Percentiles rank a stretch among this genome's conserved stretches.
Conservation (phyloP, 1,284 basidiomycete genomes). For the Cryptococcus wingfieldii region DNA sequence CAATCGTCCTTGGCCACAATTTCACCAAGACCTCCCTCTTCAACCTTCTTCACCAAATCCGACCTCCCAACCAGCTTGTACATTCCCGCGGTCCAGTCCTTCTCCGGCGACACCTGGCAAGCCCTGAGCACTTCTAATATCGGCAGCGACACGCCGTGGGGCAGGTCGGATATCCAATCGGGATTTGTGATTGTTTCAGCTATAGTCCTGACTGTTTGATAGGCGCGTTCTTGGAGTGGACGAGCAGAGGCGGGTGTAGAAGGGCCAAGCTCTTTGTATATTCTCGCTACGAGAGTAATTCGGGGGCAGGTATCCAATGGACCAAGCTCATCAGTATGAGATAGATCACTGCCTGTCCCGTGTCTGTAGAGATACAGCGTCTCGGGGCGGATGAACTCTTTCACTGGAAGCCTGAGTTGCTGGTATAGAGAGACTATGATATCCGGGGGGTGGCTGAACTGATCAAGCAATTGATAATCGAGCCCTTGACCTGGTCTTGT, state of each 20-base stretch:
- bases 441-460: conserved; percentile 45
- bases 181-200: conserved; percentile 55
- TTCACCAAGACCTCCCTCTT: neutral
- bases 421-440: conserved; percentile 43
- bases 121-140: conserved; percentile 75
- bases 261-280: neutral
- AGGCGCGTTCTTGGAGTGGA: conserved; percentile 47
- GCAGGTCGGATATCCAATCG: conserved; percentile 54
- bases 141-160: conserved; percentile 71
- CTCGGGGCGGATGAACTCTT: too few relatives aligned
- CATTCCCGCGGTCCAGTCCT: conserved; percentile 64
- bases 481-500: neutral
- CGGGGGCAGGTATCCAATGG: neutral
- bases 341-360: too few relatives aligned
- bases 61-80: conserved; percentile 73
- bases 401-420: conserved; percentile 36
- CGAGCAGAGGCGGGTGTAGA: neutral
- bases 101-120: conserved; percentile 71
- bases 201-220: conserved; percentile 61
- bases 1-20: conserved; percentile 12
- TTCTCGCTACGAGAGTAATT: neutral
- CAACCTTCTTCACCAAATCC: conserved; percentile 57
- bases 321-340: neutral
- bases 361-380: too few relatives aligned
- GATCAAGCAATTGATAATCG: conserved; percentile 29